Base-by-base conservation (phyloP, 768 basidiomycete genomes). In the Pisolithus tinctorius region DNA sequence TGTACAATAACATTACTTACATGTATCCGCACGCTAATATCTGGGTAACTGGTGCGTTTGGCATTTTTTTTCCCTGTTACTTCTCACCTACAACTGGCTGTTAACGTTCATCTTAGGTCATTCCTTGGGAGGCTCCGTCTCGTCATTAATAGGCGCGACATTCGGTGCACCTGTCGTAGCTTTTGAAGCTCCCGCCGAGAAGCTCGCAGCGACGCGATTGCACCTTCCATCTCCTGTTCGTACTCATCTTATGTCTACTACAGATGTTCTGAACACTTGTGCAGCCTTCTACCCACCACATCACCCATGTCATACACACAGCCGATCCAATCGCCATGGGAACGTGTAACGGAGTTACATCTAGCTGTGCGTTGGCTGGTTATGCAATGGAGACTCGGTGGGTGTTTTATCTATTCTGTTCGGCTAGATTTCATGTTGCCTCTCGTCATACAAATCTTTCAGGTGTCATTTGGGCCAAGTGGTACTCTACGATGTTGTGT, bases 321-420 rank as follows among this genome's bases (percentile, higher is more conserved):
- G 94, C 86, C 20, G 95, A 98, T 74, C 94, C 94, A 0, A 89
- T 97, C 34, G 80, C 94, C 3, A 88, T 88, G 80, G 89, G 88
- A 1, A 76, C 76, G 0, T 93, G 91, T 61, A 93, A 73, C 11
- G 92, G 91, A 11, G 73, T 87, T 1, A 72, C 78, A 8, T 93
- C 88, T 0, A 68, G 78, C 0, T 99, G 95, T 65, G 81, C 84
- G 14, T 77, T 89, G 31, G 91, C 73, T 0, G 94, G 95, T 1
- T 94, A 88, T 60, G 95, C 92, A 0, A 70, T 93, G 68, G 91
- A 93, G 69, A 79, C 83, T 3, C 74, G 72, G 75, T 80, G 42
- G 46, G 71, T 54, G 6, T 34, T 16, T 36, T 26, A 26, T 39
- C 9, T 31, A 23, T 48, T 10, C 9, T n/a, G 0, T 4, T 16